phyloP scores from a whole-genome alignment of 306 rosid species.

The Dryas drummondii region DNA sequence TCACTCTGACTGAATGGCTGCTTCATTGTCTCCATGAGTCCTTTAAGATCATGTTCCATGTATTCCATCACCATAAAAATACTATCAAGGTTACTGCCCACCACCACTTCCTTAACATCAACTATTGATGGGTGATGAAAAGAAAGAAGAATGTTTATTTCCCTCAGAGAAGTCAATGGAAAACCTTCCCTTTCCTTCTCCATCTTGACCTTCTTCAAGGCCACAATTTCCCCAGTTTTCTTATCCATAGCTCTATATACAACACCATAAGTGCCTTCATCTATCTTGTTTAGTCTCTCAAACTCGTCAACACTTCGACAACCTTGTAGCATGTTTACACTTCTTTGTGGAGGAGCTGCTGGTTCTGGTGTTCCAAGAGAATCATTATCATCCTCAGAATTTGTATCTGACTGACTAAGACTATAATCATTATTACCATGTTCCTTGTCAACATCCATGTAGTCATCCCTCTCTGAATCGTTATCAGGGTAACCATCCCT shows the following conservation, averaged over 20 bases:
- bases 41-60: slow-evolving; percentile 99
- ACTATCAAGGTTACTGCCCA: slow-evolving; percentile 97
- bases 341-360: slow-evolving; percentile 60
- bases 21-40: slow-evolving; percentile 92
- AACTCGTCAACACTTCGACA: slow-evolving; percentile 99
- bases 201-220: slow-evolving; percentile 99
- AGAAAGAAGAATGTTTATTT: slow-evolving; percentile 97
- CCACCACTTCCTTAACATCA: slow-evolving; percentile 98
- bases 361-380: slow-evolving; percentile 54
- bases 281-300: slow-evolving; percentile 96
- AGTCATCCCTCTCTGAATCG: slow-evolving; percentile 63
- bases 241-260: slow-evolving; percentile 96
- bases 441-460: slow-evolving; percentile 64
- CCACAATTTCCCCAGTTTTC: slow-evolving; percentile 87
- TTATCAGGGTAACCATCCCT: slow-evolving; percentile 58
- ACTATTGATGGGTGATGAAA: slow-evolving; percentile 94
- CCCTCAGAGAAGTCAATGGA: slow-evolving; percentile 96
- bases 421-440: slow-evolving; percentile 45
- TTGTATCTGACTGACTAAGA: slow-evolving; percentile 51
- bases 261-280: slow-evolving; percentile 98
- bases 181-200: slow-evolving; percentile 99
- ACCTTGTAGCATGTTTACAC: slow-evolving; percentile 92
- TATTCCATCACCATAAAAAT: slow-evolving; percentile 99
- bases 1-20: slow-evolving; percentile 99
- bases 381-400: slow-evolving; percentile 66